Evolutionary conservation across 768 basidiomycete species (phyloP), one percentile per base, ranked within the genome.

Genomic region (Stropharia rugosoannulata): DNA sequence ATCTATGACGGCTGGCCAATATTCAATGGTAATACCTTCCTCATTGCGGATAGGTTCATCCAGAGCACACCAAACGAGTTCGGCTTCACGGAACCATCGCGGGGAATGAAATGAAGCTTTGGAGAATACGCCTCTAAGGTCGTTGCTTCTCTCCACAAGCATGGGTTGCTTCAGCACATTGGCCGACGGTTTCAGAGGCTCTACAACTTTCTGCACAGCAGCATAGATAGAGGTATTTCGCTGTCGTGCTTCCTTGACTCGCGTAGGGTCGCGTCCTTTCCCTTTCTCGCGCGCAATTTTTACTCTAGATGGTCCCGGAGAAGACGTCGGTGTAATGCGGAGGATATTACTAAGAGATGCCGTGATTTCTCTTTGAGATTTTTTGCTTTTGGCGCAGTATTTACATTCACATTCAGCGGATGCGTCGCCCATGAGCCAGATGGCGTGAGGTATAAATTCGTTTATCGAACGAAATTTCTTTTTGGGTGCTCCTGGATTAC

Each of bases 401-500:
- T 90, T 91, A 73, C 90, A 93, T 32, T 71, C 70, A 63, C 90
- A 93, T 41, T 78, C 78, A 56, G 78, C 64, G 2, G 73, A 73
- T 0, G 73, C 64, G 56, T 89, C 85, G 6, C 74, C 73, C 67
- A 86, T 75, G 9, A 94, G 80, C 91, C 91, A 94, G 55, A 85
- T 75, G 2, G 89, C 89, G 62, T 95, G 93, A 4, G 91, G 90
- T 45, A 88, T 80, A 66, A 94, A 92, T 66, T 95, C 93, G 46
- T 87, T 87, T n/a, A 85, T 75, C 11, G 91, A 93, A 41, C 93
- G 87, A 68, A 93, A 94, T 35, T 75, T 73, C 40, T 66, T 67
- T 52, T 73, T 80, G 29, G 71, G 73, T 39, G 76, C 70, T 2
- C 85, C 85, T 71, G 72, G 70, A 19, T 56, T 16, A 43, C 29